Percentiles rank a stretch among this genome's conserved stretches.
These are phyloP conservation scores for Chytriomyces sp. DNA, from an alignment of 192 early-diverging fungal genomes.

Conservation along the genomic window DNA sequence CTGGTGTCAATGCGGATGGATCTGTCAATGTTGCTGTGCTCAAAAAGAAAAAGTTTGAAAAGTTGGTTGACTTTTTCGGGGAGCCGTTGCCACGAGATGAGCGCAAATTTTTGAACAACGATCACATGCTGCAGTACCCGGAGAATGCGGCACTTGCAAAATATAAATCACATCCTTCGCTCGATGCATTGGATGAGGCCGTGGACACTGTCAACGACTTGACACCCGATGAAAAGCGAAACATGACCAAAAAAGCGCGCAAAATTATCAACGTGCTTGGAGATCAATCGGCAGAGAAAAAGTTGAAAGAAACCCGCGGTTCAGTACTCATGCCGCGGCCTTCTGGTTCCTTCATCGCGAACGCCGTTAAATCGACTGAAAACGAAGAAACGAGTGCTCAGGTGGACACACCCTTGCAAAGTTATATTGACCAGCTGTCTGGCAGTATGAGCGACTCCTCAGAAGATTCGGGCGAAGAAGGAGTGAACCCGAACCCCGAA, in stretches of 20 bases:
- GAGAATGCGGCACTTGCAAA: neutral
- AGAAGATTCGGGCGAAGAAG: neutral
- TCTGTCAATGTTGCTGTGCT: neutral
- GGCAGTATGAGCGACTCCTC: neutral
- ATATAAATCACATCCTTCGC: neutral
- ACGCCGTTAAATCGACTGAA: neutral
- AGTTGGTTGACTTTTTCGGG: conserved; percentile 10
- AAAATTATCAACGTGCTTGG: conserved; percentile 17
- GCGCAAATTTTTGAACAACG: conserved; percentile 2
- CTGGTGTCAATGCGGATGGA: neutral
- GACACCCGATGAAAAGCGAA: conserved; percentile 6
- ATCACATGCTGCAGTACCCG: conserved; percentile 1
- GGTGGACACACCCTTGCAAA: neutral
- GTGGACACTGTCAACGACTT: conserved; percentile 27
- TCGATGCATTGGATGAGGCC: neutral
- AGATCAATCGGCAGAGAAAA: neutral
- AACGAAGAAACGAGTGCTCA: neutral
- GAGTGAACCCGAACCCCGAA: neutral
- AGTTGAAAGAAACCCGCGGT: neutral
- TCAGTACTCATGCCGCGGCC: neutral
- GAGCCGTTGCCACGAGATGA: conserved; percentile 5
- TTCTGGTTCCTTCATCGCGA: neutral
- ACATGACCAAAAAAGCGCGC: conserved; percentile 10
- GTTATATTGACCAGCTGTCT: neutral
- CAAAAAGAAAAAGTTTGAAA: conserved; percentile 21